These are phyloP conservation scores for Thielaviopsis ethacetica DNA, from an alignment of 2,329 filamentous ascomycete genomes.

Conservation along the genomic window DNA sequence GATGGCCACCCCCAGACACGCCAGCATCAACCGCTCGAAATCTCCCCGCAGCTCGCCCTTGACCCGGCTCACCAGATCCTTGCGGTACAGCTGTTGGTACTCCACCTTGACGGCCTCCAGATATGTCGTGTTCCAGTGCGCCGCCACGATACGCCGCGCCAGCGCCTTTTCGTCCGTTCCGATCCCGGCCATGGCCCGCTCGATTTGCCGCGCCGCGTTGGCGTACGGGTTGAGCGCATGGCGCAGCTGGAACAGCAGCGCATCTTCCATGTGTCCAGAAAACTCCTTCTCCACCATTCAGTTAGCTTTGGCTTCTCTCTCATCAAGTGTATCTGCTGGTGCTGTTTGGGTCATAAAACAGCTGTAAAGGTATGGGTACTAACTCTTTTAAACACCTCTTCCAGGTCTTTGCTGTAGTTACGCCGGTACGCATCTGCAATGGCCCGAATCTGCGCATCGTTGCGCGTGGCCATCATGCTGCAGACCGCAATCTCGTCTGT, in stretches of 20 bases:
- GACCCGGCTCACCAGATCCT: slow-evolving; percentile 52
- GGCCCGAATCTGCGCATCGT: slow-evolving; percentile 69
- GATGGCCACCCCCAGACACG: slow-evolving; percentile 34
- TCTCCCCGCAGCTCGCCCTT: slow-evolving; percentile 73
- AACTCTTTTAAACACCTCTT: slow-evolving; percentile 56
- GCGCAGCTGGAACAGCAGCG: slow-evolving; percentile 63
- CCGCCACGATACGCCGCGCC: slow-evolving; percentile 58
- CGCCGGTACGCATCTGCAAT: slow-evolving; percentile 60
- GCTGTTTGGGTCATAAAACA: neutral
- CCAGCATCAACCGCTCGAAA: slow-evolving; percentile 62
- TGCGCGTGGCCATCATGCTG: slow-evolving; percentile 58
- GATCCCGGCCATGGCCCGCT: slow-evolving; percentile 70
- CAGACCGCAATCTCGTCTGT: slow-evolving; percentile 66
- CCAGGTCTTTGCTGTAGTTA: slow-evolving; percentile 53
- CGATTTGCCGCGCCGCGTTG: slow-evolving; percentile 68
- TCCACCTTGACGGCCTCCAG: slow-evolving; percentile 64
- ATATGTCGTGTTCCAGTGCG: slow-evolving; percentile 66
- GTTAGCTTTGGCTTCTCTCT: neutral
- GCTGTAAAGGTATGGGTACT: slow-evolving; percentile 14
- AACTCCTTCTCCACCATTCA: slow-evolving; percentile 41
- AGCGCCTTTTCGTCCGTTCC: slow-evolving; percentile 78
- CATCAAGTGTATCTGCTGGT: too few species aligned
- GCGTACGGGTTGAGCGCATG: slow-evolving; percentile 65
- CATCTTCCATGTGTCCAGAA: slow-evolving; percentile 80
- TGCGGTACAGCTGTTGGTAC: slow-evolving; percentile 55